phyloP scores from a whole-genome alignment of 768 basidiomycete species.

The Tylopilus intermedius region DNA sequence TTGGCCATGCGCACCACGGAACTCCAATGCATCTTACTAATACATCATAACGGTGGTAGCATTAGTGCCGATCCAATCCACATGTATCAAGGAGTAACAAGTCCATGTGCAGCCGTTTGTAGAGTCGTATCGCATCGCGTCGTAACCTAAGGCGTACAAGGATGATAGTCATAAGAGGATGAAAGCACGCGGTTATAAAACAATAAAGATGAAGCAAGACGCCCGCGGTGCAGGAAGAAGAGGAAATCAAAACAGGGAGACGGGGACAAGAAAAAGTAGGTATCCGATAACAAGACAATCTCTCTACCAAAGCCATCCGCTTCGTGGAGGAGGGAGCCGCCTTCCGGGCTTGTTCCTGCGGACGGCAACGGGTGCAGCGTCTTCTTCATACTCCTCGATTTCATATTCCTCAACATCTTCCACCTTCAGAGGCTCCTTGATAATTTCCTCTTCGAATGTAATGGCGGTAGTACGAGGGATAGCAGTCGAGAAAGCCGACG shows the following conservation, averaged over 20 bases:
- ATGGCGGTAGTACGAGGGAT: conserved; percentile 74
- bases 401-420: conserved; percentile 39
- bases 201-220: conserved; percentile 16
- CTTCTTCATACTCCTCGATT: conserved; percentile 39
- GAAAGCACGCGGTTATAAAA: conserved; percentile 6
- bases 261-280: conserved; percentile 32
- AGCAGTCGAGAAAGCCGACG: conserved; percentile 51
- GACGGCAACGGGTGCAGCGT: conserved; percentile 38
- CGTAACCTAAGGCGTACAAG: conserved; percentile 16
- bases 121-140: conserved; percentile 27
- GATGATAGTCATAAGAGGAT: conserved; percentile 7
- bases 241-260: conserved; percentile 10
- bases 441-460: conserved; percentile 56
- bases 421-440: conserved; percentile 29
- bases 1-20: too few species aligned
- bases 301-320: conserved; percentile 56
- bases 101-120: conserved; percentile 19
- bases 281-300: conserved; percentile 26
- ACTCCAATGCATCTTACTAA: background rate
- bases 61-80: conserved; percentile 8
- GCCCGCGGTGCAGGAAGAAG: conserved; percentile 24
- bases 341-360: conserved; percentile 43
- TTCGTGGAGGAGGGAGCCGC: conserved; percentile 43
- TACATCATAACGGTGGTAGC: conserved; percentile 13
- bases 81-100: background rate